A percentile compares a stretch with the other conserved stretches of the same genome.
Conservation (phyloP, 352 stramenopile species). For the Phytophthora syringae region DNA sequence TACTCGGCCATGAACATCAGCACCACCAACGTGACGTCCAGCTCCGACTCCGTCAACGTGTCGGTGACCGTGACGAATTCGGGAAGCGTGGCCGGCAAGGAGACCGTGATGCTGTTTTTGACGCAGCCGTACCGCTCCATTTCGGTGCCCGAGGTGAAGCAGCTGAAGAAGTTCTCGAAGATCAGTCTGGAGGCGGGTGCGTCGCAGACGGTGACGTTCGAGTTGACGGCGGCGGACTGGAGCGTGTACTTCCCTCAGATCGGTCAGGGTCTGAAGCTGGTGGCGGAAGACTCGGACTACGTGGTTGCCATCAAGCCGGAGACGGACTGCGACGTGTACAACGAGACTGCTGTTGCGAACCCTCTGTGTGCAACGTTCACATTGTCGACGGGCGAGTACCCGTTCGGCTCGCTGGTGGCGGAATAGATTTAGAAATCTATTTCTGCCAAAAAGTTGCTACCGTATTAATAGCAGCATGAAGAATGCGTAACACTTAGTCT, state of each 20-base stretch:
- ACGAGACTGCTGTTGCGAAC: slow-evolving; percentile 25
- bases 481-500: no score
- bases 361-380: slow-evolving; percentile 25
- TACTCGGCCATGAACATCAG: slow-evolving; percentile 49
- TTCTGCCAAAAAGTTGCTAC: no score
- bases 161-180: slow-evolving; percentile 20
- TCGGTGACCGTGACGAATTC: slow-evolving; percentile 18
- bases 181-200: slow-evolving; percentile 16
- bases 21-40: slow-evolving; percentile 11
- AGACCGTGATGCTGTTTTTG: slow-evolving; percentile 15
- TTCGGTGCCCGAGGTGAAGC: slow-evolving; percentile 19
- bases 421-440: no score
- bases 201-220: slow-evolving; percentile 21
- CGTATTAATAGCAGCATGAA: no score
- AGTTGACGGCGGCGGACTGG: slow-evolving; percentile 31
- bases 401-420: no score
- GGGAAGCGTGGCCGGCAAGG: slow-evolving; percentile 3
- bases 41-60: slow-evolving; percentile 14
- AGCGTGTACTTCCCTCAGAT: slow-evolving; percentile 52
- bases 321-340: slow-evolving; percentile 33
- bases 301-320: slow-evolving; percentile 45
- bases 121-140: slow-evolving; percentile 21
- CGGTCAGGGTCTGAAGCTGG: slow-evolving; percentile 38
- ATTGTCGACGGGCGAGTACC: slow-evolving; percentile 22
- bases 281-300: slow-evolving; percentile 44